Percentiles rank a stretch among this genome's conserved stretches.
phyloP scores from a whole-genome alignment of 768 basidiomycete species.

The Hericium erinaceus region DNA sequence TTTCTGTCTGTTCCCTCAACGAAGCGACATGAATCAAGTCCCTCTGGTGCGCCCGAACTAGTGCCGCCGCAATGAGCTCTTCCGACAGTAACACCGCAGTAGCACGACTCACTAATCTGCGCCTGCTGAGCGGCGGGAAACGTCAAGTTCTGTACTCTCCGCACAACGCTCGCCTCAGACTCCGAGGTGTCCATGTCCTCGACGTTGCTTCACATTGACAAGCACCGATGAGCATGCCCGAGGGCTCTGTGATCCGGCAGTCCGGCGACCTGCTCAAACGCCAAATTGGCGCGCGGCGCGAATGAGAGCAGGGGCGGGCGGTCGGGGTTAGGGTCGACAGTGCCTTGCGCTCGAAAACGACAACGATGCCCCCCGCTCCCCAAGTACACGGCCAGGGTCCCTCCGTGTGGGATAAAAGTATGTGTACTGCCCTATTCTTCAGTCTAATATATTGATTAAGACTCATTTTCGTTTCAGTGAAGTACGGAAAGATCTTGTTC shows the following conservation, averaged over 20 bases:
- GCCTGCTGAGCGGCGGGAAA: conserved; percentile 79
- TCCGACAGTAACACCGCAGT: conserved; percentile 1
- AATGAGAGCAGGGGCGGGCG: too few species aligned
- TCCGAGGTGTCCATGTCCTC: conserved; percentile 3
- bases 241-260: background rate
- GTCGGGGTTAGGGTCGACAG: conserved; percentile 5
- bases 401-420: conserved; percentile 17
- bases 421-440: background rate
- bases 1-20: conserved; percentile 67
- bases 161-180: background rate
- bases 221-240: background rate
- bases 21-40: conserved; percentile 71
- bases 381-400: conserved; percentile 12
- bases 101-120: conserved; percentile 63
- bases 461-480: conserved; percentile 32
- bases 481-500: conserved; percentile 30
- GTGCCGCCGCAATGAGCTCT: conserved; percentile 5
- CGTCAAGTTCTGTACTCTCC: conserved; percentile 8
- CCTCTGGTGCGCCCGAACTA: conserved; percentile 81
- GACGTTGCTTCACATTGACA: background rate
- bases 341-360: conserved; percentile 1
- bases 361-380: conserved; percentile 6
- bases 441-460: too few species aligned
- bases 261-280: too few species aligned
- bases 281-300: too few species aligned